A percentile compares a stretch with the other conserved stretches of the same genome.
Evolutionary conservation across 805 yeast species (phyloP).

Genomic region (Lipomyces starkeyi): DNA sequence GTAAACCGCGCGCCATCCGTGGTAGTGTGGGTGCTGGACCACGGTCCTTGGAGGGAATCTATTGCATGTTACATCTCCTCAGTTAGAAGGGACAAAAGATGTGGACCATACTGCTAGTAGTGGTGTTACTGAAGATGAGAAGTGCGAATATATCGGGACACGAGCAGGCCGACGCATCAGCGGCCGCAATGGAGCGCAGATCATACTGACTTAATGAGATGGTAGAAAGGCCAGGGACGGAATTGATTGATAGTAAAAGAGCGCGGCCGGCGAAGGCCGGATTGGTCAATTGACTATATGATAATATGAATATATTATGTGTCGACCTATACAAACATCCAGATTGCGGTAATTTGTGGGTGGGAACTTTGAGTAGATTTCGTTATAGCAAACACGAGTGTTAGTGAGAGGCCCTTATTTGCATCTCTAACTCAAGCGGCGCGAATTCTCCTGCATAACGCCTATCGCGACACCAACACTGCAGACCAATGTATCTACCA

Average conservation of each 20-base stretch:
- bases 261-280: neutral
- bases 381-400: no score
- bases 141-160: neutral
- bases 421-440: no score
- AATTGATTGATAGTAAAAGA: neutral
- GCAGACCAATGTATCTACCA: neutral
- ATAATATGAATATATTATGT: neutral
- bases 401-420: no score
- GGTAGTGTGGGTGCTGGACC: conserved; percentile 46
- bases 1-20: conserved; percentile 59
- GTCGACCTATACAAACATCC: neutral
- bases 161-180: neutral
- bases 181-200: neutral
- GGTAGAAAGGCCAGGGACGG: neutral
- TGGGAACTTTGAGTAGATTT: neutral
- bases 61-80: neutral
- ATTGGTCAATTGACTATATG: neutral
- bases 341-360: neutral
- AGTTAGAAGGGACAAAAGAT: neutral
- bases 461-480: neutral
- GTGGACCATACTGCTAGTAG: neutral
- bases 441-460: no score
- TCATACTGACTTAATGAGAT: neutral
- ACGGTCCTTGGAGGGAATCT: conserved; percentile 20
- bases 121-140: neutral